Evolutionary conservation across 1,139 yeast species (phyloP), one percentile per base, ranked within the genome.

Genomic region (Kluyveromyces sp.): DNA sequence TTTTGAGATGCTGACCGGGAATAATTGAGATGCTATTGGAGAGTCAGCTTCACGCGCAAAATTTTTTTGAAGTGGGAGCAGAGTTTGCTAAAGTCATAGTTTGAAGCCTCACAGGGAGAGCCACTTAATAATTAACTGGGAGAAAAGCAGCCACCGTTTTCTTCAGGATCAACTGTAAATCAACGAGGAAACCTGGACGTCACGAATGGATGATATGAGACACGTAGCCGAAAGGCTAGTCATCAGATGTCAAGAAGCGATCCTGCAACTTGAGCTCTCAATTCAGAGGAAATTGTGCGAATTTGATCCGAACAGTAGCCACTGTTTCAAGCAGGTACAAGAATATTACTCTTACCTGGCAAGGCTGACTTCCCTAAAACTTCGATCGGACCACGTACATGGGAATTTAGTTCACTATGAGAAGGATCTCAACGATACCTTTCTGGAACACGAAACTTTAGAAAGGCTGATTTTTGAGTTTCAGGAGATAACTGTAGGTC

Each of bases 241-340:
- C 28, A 44, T 43, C 11, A 49, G 60, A 30, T 56, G 63, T 1
- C 54, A 57, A 36, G 62, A 58, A 36, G 60, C 62, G 25, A 49
- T 58, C 3, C 36, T 50, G 37, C 63, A 56, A 40, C 43, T 58
- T 30, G 63, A 58, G 36, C 38, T 50, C 12, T 57, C 62, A 57
- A 51, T 58, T 3, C 49, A 51, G 40, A 49, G 51, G 31, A 46
- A 41, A 28, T 31, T 41, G 37, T 46, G 44, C 19, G 48, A 45
- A 28, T 36, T 41, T 28, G 43, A 43, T 16, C 22, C 49, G n/a
- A 46, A 45, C 15, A 42, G 29, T 22, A 22, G n/a, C 4, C 26
- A 33, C 9, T 28, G 31, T 4, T 35, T 34, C 17, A 35, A 16
- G 12, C 39, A 34, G 16, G 18, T 42, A 6, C 44, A 48, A 30